Percentiles rank a stretch among this genome's conserved stretches.
Evolutionary conservation across 495 filamentous ascomycete genomes (phyloP).

Genomic region (Xylaria grammica): DNA sequence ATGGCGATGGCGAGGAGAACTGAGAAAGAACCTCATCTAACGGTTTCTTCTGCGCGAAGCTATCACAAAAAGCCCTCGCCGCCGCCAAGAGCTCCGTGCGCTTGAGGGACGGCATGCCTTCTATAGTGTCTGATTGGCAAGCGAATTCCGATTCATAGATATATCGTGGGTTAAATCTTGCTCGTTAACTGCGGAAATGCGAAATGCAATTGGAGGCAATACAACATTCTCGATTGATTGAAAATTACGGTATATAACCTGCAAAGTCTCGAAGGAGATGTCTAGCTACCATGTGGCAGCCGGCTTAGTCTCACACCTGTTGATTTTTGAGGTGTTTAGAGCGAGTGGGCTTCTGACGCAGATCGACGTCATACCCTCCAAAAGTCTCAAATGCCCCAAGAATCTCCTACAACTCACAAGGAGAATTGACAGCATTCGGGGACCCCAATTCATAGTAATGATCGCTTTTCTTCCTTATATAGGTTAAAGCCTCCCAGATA

Average conservation of each 20-base stretch:
- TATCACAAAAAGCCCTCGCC: slow-evolving; percentile 50
- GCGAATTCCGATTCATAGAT: neutral
- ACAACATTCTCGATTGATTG: too few relatives aligned
- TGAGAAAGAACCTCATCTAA: slow-evolving; percentile 48
- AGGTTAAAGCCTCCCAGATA: neutral
- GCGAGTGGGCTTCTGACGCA: neutral
- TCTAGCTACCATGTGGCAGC: neutral
- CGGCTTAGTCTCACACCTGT: neutral
- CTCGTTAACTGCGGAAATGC: too few relatives aligned
- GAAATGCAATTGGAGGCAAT: too few relatives aligned
- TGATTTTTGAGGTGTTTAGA: neutral
- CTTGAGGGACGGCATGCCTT: slow-evolving; percentile 17
- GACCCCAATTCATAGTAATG: neutral
- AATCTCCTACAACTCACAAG: too few relatives aligned
- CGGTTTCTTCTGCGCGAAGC: slow-evolving; percentile 47
- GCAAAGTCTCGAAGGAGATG: neutral
- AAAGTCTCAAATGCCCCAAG: too few relatives aligned
- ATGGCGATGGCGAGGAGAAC: slow-evolving; percentile 63
- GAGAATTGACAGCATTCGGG: neutral
- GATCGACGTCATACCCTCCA: slow-evolving; percentile 8
- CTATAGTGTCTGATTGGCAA: neutral
- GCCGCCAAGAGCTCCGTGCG: slow-evolving; percentile 49
- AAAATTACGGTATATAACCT: neutral
- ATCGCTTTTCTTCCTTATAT: slow-evolving; percentile 6
- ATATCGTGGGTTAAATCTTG: neutral